Evolutionary conservation across 164 flowering plant genomes (phyloP).

Genomic region (Annona cherimola): DNA sequence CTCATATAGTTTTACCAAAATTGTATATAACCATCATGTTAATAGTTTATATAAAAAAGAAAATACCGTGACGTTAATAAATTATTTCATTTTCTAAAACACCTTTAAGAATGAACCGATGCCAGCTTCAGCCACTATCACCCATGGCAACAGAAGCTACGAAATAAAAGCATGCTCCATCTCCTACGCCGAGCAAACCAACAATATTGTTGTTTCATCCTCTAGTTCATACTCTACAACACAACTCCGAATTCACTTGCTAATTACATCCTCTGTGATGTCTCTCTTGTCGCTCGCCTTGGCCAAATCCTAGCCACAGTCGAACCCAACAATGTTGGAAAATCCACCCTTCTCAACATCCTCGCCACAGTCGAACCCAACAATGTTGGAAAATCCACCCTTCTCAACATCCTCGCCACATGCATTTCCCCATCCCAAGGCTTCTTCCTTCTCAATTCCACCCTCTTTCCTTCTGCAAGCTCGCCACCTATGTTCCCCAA

Average conservation of each 20-base stretch:
- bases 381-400: constrained; percentile 90
- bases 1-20: too few species aligned
- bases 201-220: constrained; percentile 9
- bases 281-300: constrained; percentile 67
- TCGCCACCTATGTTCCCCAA: constrained; percentile 86
- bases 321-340: constrained; percentile 91
- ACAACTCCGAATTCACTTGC: constrained; percentile 42
- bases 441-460: constrained; percentile 63
- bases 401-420: constrained; percentile 83
- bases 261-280: constrained; percentile 48
- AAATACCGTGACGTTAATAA: too few species aligned
- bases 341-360: constrained; percentile 89
- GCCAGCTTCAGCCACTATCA: constrained; percentile 11
- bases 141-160: constrained; percentile 31
- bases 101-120: too few species aligned
- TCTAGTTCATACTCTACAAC: constrained; percentile 30
- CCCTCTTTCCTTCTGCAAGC: constrained; percentile 55
- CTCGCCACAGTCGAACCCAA: constrained; percentile 87
- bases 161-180: constrained; percentile 55
- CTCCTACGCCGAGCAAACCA: constrained; percentile 59
- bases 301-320: constrained; percentile 78
- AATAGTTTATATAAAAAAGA: too few species aligned
- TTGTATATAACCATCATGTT: too few species aligned
- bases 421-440: constrained; percentile 60
- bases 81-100: too few species aligned